A percentile compares a stretch with the other conserved stretches of the same genome.
phyloP scores from a whole-genome alignment of 805 yeast genomes.

The Ogataea salicorniae region DNA sequence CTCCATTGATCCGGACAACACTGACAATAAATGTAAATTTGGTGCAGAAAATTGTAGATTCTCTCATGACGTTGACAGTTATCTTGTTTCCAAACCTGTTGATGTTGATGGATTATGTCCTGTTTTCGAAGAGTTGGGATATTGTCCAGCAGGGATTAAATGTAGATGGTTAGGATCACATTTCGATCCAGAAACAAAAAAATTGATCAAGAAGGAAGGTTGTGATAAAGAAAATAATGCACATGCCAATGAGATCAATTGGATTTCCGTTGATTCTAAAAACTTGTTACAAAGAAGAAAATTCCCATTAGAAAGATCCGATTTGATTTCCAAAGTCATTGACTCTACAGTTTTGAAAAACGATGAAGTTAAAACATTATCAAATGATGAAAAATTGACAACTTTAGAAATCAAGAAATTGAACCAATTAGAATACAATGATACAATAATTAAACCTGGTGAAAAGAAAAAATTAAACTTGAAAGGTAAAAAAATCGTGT shows the following conservation, averaged over 20 bases:
- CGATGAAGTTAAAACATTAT: constrained; percentile 31
- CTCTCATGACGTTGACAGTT: constrained; percentile 67
- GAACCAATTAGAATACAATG: constrained; percentile 52
- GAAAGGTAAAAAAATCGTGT: constrained; percentile 73
- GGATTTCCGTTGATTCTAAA: constrained; percentile 44
- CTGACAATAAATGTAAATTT: constrained; percentile 44
- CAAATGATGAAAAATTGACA: constrained; percentile 24
- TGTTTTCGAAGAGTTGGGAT: constrained; percentile 73
- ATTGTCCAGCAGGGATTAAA: constrained; percentile 87
- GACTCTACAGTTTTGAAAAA: constrained; percentile 50
- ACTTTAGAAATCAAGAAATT: constrained; percentile 25
- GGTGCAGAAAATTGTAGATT: constrained; percentile 71
- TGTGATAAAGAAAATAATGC: constrained; percentile 17
- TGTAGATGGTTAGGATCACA: constrained; percentile 89
- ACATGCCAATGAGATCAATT: constrained; percentile 54
- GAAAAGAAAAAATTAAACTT: constrained; percentile 78
- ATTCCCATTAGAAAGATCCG: constrained; percentile 54
- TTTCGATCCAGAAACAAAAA: constrained; percentile 40
- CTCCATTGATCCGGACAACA: constrained; percentile 48
- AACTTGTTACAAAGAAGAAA: constrained; percentile 53
- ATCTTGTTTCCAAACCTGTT: constrained; percentile 57
- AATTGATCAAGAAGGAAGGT: constrained; percentile 42
- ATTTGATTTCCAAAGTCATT: constrained; percentile 53
- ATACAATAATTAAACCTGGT: constrained; percentile 68
- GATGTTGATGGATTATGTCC: constrained; percentile 84